Evolutionary conservation across 202 grass and related monocot species (phyloP).

Genomic region (Schoenoplectus triqueter): DNA sequence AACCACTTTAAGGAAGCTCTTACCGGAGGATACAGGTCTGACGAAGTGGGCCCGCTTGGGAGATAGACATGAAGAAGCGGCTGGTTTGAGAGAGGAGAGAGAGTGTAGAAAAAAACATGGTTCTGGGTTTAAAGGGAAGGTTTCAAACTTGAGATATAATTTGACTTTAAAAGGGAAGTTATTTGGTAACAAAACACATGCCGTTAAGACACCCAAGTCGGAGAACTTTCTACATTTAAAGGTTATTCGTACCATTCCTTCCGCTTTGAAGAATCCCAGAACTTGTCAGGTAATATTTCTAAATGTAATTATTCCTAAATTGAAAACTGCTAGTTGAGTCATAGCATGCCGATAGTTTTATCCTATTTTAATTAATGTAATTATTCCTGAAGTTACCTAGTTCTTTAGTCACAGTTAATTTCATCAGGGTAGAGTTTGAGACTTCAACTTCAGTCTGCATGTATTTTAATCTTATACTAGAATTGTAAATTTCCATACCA

Average conservation of each 20-base stretch:
- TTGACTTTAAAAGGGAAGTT: constrained; percentile 52
- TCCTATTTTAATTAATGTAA: neutral
- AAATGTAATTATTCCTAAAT: neutral
- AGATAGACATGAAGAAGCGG: neutral
- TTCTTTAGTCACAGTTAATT: no score
- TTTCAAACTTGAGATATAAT: constrained; percentile 54
- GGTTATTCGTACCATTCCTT: constrained; percentile 29
- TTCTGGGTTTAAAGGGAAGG: constrained; percentile 52
- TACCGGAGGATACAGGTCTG: constrained; percentile 44
- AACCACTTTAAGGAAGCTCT: constrained; percentile 38
- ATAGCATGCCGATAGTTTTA: neutral
- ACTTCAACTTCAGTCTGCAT: neutral
- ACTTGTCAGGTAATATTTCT: constrained; percentile 43
- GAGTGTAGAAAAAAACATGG: constrained; percentile 39
- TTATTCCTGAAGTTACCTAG: no score
- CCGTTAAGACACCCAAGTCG: constrained; percentile 40
- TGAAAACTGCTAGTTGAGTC: neutral
- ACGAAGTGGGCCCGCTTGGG: neutral
- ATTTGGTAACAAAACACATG: constrained; percentile 45
- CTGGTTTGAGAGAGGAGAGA: constrained; percentile 23
- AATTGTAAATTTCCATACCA: neutral
- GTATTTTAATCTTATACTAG: constrained; percentile 14
- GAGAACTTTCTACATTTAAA: constrained; percentile 38
- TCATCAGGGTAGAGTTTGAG: no score
- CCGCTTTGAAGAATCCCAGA: neutral